Percentiles rank a stretch among this genome's conserved stretches.
Conservation (phyloP, 2,329 filamentous ascomycete species). For the Aquanectria penicillioides region DNA sequence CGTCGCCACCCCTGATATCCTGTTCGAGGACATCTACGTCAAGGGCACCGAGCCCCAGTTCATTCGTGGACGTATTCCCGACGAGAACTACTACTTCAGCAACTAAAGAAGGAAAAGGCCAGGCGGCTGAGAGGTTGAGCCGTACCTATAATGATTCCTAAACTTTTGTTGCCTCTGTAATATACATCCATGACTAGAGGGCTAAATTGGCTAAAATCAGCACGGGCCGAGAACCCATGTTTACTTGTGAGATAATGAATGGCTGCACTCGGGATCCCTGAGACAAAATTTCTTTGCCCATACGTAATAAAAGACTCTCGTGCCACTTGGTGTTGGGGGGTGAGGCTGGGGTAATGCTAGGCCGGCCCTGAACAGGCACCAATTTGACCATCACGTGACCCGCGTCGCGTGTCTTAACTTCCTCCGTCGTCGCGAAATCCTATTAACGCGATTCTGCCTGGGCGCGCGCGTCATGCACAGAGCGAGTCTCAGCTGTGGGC, state of each 20-base stretch:
- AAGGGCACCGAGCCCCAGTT: slow-evolving; percentile 40
- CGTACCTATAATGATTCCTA: slow-evolving; percentile 46
- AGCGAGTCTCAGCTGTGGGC: slow-evolving; percentile 33
- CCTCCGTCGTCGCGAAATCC: slow-evolving; percentile 35
- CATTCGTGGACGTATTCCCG: slow-evolving; percentile 61
- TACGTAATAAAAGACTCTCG: not conserved
- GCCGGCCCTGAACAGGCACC: slow-evolving; percentile 5
- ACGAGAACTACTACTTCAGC: slow-evolving; percentile 98
- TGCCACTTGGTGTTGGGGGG: not conserved
- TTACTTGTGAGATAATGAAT: slow-evolving; percentile 40
- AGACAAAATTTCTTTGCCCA: not conserved
- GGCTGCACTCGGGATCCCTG: not conserved
- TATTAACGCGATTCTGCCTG: slow-evolving; percentile 55
- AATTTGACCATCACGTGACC: slow-evolving; percentile 38
- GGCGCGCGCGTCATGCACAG: slow-evolving; percentile 48
- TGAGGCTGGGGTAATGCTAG: not conserved
- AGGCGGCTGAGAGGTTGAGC: slow-evolving; percentile 11
- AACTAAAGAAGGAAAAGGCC: slow-evolving; percentile 55
- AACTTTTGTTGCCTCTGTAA: slow-evolving; percentile 43
- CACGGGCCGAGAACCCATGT: slow-evolving; percentile 32
- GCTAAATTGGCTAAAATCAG: slow-evolving; percentile 37
- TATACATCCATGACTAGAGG: slow-evolving; percentile 45
- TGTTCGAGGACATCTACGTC: slow-evolving; percentile 73
- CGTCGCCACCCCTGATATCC: slow-evolving; percentile 80
- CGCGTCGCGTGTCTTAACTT: slow-evolving; percentile 36